Evolutionary conservation across 2,329 filamentous ascomycete species (phyloP), one percentile per base, ranked within the genome.

Genomic region (Nigrospora sphaerica): DNA sequence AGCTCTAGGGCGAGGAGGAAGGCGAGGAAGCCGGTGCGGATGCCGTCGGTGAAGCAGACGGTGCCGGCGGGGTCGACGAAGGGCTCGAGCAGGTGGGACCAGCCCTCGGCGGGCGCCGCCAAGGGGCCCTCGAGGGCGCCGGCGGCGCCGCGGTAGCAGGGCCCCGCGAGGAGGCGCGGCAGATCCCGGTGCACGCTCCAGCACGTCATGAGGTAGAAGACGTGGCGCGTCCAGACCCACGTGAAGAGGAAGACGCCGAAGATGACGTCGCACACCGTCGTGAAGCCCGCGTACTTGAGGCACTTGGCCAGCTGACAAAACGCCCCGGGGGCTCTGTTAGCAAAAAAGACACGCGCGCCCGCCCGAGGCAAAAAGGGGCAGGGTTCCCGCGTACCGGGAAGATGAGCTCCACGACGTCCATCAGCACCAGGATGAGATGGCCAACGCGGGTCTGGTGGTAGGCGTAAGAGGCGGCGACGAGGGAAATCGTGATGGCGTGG

Each of bases 371-470:
- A 34, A 34, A 28, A 40, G n/a, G 33, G 13, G 7, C 13, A 12
- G 10, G 42, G 42, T 32, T 12, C 13, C 36, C 4, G 60, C 84
- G 62, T 74, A 95, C 88, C 38, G 91, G 86, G 45, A 97, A 77
- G 46, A 95, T 75, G 41, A 95, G 76, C 61, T 97, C 92, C 45
- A 93, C 88, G 43, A 93, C 75, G 59, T 97, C 92, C 89, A 97
- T 96, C 52, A 95, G 75, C 44, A 88, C 85, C 45, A 97, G 71
- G 46, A 96, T 89, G 36, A 95, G 76, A 59, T 90, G 93, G 42
- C 88, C 90, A 28, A 95, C 87, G 37, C 86, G 85, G 46, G 84
- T 92, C 61, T 89, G 83, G 60, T 91, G 83, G 63, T 93, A 95
- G 51, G 82, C 78, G 64, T 96, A 96, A 51, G 86, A 90, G 10